Conservation (phyloP, 345 rosid species). For the Citrus trifoliata region DNA sequence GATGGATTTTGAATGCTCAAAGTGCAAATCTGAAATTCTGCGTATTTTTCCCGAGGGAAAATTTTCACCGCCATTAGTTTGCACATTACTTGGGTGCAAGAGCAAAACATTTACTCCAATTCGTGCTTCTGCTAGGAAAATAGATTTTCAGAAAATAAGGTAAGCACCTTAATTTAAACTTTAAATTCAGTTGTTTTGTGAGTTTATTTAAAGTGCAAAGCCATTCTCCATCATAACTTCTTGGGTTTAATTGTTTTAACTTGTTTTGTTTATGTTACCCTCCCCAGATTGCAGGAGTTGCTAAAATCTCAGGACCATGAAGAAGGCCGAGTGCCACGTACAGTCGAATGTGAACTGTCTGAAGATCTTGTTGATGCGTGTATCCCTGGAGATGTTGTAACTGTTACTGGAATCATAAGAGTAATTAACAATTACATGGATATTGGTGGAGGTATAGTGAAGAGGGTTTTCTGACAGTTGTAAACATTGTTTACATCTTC, state of each 20-base stretch:
- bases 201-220: neutral
- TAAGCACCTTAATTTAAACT: constrained; percentile 8
- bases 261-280: constrained; percentile 7
- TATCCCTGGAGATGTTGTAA: constrained; percentile 98
- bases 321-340: constrained; percentile 98
- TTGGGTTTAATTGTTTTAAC: neutral
- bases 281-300: constrained; percentile 73
- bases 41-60: constrained; percentile 84
- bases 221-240: neutral
- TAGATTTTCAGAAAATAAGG: constrained; percentile 97
- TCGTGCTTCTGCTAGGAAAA: constrained; percentile 68
- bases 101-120: constrained; percentile 69
- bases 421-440: constrained; percentile 88
- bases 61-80: constrained; percentile 73
- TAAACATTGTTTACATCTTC: neutral
- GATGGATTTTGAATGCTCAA: constrained; percentile 71
- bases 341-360: constrained; percentile 91
- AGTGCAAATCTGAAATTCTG: constrained; percentile 61
- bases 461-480: neutral
- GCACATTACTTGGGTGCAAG: constrained; percentile 82
- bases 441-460: constrained; percentile 84
- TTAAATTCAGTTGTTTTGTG: neutral
- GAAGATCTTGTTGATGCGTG: constrained; percentile 90
- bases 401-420: constrained; percentile 89
- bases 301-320: constrained; percentile 80